Evolutionary conservation across 208 protist species (phyloP).

Genomic region (Crithidia bombi): DNA sequence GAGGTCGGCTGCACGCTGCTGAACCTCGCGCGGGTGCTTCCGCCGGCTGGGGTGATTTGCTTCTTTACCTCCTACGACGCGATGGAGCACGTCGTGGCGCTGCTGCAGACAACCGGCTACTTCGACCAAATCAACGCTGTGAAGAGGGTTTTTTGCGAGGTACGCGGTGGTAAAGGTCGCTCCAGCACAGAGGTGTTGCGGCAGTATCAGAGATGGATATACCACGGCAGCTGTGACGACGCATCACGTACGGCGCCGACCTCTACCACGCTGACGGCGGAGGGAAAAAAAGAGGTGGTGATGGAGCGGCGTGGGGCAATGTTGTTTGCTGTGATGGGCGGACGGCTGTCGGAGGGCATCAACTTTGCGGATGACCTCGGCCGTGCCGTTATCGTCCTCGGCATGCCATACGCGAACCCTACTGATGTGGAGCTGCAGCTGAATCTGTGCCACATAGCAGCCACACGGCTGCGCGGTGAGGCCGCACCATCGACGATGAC

Average conservation of each 20-base stretch:
- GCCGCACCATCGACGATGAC: neutral
- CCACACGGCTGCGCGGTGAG: constrained; percentile 23
- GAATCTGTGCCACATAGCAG: constrained; percentile 77
- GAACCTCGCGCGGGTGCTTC: constrained; percentile 88
- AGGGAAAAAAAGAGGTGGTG: neutral
- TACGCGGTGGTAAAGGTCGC: neutral
- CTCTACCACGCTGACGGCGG: neutral
- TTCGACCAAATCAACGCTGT: constrained; percentile 69
- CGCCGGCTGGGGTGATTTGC: constrained; percentile 92
- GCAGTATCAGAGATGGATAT: constrained; percentile 67
- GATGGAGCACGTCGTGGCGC: constrained; percentile 59
- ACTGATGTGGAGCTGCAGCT: constrained; percentile 90
- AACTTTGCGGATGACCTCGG: constrained; percentile 98
- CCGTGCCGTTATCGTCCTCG: constrained; percentile 94
- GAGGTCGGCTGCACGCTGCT: constrained; percentile 82
- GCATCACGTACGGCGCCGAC: neutral
- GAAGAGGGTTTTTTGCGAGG: constrained; percentile 90
- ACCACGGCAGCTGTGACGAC: neutral
- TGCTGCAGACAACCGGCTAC: constrained; percentile 42
- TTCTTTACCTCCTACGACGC: constrained; percentile 96
- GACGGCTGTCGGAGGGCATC: constrained; percentile 97
- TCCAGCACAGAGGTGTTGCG: constrained; percentile 35
- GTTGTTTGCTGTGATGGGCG: constrained; percentile 95
- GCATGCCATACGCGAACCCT: constrained; percentile 96
- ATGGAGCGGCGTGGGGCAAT: constrained; percentile 87